A percentile compares a stretch with the other conserved stretches of the same genome.
Evolutionary conservation across 352 stramenopile species (phyloP).

Genomic region (Discostella stelligera): DNA sequence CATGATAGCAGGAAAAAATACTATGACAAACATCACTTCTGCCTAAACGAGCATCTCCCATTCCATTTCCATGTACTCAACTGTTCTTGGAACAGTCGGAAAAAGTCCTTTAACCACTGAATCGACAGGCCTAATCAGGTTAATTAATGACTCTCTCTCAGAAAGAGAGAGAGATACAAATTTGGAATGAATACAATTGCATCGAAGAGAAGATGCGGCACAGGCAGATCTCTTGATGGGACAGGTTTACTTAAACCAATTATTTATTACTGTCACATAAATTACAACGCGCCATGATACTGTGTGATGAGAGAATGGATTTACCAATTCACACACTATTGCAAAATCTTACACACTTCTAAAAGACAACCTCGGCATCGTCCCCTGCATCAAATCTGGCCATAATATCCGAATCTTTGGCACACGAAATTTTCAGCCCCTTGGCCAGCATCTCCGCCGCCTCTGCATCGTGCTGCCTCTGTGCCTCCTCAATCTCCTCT

Average conservation of each 20-base stretch:
- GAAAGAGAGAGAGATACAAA: no score
- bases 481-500: slow-evolving; percentile 77
- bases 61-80: no score
- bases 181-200: no score
- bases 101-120: no score
- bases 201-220: no score
- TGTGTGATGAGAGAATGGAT: not conserved
- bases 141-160: no score
- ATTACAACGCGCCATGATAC: not conserved
- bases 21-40: no score
- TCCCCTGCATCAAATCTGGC: slow-evolving; percentile 69
- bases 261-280: not conserved
- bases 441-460: not conserved
- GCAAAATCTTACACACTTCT: slow-evolving; percentile 18
- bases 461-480: slow-evolving; percentile 70
- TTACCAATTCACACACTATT: not conserved
- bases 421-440: slow-evolving; percentile 16
- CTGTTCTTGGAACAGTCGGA: no score
- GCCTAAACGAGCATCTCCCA: no score
- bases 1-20: no score
- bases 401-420: slow-evolving; percentile 73
- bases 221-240: no score
- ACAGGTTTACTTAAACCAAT: not conserved
- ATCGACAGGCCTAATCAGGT: no score
- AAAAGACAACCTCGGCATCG: slow-evolving; percentile 82